Evolutionary conservation across 2,329 filamentous ascomycete species (phyloP).

Genomic region (Aureobasidium sp.): DNA sequence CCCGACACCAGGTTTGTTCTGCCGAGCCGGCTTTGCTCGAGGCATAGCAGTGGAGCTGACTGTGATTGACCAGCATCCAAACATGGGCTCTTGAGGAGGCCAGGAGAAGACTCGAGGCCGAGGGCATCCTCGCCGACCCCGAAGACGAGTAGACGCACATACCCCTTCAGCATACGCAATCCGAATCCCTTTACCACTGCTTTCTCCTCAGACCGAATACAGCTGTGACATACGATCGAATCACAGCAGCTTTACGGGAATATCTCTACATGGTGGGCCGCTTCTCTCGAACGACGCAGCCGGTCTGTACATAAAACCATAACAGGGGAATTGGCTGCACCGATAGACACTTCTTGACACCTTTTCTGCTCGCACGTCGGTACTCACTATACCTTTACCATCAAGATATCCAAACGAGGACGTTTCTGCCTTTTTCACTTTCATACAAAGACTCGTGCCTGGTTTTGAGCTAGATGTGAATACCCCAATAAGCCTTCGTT

Average conservation of each 20-base stretch:
- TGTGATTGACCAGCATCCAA: slow-evolving; percentile 65
- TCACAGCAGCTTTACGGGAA: not conserved
- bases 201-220: not conserved
- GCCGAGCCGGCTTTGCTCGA: not conserved
- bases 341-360: slow-evolving; percentile 3
- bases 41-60: not conserved
- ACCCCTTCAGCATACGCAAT: not conserved
- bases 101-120: slow-evolving; percentile 84
- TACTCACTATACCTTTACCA: not conserved
- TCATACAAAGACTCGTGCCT: not conserved
- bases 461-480: not conserved
- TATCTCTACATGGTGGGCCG: not conserved
- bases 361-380: slow-evolving; percentile 1
- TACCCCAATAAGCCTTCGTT: too few relatives aligned
- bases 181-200: slow-evolving; percentile 17
- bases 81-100: slow-evolving; percentile 99
- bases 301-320: slow-evolving; percentile 14
- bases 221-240: not conserved
- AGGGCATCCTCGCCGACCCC: slow-evolving; percentile 85
- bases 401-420: slow-evolving; percentile 8
- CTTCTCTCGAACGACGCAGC: slow-evolving; percentile 7
- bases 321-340: not conserved
- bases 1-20: slow-evolving; percentile 90
- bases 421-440: not conserved
- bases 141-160: slow-evolving; percentile 26